Conservation (phyloP, 129 eudicot species). For the Dittrichia graveolens region DNA sequence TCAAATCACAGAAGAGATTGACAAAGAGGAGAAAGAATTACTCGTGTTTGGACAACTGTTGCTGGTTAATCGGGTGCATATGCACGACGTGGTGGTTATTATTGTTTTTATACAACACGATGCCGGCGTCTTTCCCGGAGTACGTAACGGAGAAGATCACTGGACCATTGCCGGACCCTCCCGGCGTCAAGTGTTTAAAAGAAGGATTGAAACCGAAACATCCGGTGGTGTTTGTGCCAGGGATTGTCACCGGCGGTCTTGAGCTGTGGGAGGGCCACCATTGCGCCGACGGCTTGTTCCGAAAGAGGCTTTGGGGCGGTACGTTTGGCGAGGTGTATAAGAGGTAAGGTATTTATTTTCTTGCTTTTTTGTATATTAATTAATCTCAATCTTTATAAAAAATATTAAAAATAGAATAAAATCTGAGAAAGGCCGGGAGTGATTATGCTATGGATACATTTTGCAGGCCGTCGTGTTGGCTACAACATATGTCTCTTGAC, state of each 20-base stretch:
- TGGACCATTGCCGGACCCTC: slow-evolving; percentile 94
- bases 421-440: background rate
- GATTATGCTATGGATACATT: background rate
- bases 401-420: too few species aligned
- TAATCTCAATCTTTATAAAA: too few species aligned
- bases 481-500: slow-evolving; percentile 85
- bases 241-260: slow-evolving; percentile 91
- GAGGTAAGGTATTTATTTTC: slow-evolving; percentile 43
- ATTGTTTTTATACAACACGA: slow-evolving; percentile 66
- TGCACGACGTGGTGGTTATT: slow-evolving; percentile 83
- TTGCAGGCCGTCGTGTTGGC: slow-evolving; percentile 88
- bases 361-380: too few species aligned
- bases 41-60: slow-evolving; percentile 68
- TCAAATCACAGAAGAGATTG: background rate
- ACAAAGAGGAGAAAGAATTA: slow-evolving; percentile 32
- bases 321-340: slow-evolving; percentile 89
- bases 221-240: slow-evolving; percentile 96
- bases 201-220: slow-evolving; percentile 76
- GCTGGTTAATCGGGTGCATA: slow-evolving; percentile 80
- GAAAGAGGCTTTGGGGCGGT: slow-evolving; percentile 98
- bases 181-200: slow-evolving; percentile 69
- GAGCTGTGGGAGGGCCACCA: slow-evolving; percentile 95
- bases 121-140: slow-evolving; percentile 90
- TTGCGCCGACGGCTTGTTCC: slow-evolving; percentile 83
- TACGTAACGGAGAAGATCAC: slow-evolving; percentile 87